These are phyloP conservation scores for Apiotrichum akiyoshidainum DNA, from an alignment of 1,284 basidiomycete genomes.

Conservation along the genomic window DNA sequence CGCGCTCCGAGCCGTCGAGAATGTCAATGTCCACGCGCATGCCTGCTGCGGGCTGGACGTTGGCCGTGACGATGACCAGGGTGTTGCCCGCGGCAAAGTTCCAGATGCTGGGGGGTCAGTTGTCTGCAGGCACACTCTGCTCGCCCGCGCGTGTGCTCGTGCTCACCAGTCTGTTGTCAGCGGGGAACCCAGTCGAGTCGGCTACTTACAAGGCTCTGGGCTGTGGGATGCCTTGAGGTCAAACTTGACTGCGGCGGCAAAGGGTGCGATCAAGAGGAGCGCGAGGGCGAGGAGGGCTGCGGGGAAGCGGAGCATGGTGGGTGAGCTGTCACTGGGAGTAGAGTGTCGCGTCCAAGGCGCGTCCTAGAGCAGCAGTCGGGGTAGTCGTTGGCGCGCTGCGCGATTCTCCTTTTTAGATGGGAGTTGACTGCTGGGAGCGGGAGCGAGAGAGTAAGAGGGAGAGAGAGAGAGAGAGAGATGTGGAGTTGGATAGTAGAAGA, in stretches of 20 bases:
- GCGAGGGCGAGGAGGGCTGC: slow-evolving; percentile 21
- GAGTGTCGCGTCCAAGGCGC: too few relatives aligned
- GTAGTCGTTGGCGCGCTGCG: slow-evolving; percentile 1
- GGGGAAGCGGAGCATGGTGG: neutral
- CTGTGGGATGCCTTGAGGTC: slow-evolving; percentile 64
- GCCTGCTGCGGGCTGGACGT: slow-evolving; percentile 66
- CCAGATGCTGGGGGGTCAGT: slow-evolving; percentile 68
- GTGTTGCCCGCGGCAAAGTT: slow-evolving; percentile 81
- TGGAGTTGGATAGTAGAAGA: too few relatives aligned
- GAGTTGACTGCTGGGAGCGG: neutral
- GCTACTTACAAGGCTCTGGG: slow-evolving; percentile 59
- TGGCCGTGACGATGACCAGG: slow-evolving; percentile 90
- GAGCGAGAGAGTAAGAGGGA: neutral
- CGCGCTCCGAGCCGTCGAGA: slow-evolving; percentile 78
- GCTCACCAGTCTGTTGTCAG: slow-evolving; percentile 47
- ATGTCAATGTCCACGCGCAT: slow-evolving; percentile 92
- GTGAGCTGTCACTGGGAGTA: too few relatives aligned
- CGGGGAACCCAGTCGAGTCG: neutral
- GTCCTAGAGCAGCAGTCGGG: too few relatives aligned
- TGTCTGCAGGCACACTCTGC: neutral
- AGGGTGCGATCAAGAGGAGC: slow-evolving; percentile 16
- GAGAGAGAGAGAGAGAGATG: neutral
- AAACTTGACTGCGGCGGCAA: slow-evolving; percentile 72
- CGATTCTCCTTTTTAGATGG: neutral
- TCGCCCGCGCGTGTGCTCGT: too few relatives aligned